Evolutionary conservation across 257 asterid genomes (phyloP), one percentile per base, ranked within the genome.

Genomic region (Lantana camara): DNA sequence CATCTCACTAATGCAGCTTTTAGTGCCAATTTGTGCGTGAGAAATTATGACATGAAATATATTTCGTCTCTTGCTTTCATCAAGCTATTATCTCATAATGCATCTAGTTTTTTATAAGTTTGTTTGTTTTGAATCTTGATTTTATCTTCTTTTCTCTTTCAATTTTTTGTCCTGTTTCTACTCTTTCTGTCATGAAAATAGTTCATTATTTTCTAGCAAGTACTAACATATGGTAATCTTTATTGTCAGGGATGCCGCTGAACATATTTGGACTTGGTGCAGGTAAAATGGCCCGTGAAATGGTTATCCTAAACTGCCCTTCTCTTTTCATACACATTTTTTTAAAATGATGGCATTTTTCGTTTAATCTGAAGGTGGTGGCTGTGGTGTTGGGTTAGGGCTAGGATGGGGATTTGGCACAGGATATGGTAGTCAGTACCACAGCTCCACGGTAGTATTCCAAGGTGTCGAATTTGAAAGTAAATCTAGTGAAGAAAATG

Each of bases 381-480:
- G 97, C 62, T 93, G 98, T 58, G 98, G 97, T 57, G 72, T 87
- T 22, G 97, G 97, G 9, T 41, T 85, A 40, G 97, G 96, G 65
- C 90, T 93, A n/a, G 98, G 98, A 71, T 93, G 96, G 97, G 97
- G 97, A 70, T 93, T 90, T 22, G 97, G 98, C 63, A 34, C 88
- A 2, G 97, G 88, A 17, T 93, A 74, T 73, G 98, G 97, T 45
- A 84, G 98, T 68, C 79, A 87, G 61, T 93, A 93, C 80, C 84
- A 84, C 73, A 82, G 74, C 66, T 85, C 97, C 6, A 78, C 77
- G 17, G 80, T 85, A 46, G 68, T 73, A 34, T 93, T 87, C 75
- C 80, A 78, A 71, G 98, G 96, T 20, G 49, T 47, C 8, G 91
- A 83, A 30, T 79, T 87, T 32, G 79, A 64, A 66, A 46, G 56